Evolutionary conservation across 768 basidiomycete genomes (phyloP).

Genomic region (Kwoniella sp.): DNA sequence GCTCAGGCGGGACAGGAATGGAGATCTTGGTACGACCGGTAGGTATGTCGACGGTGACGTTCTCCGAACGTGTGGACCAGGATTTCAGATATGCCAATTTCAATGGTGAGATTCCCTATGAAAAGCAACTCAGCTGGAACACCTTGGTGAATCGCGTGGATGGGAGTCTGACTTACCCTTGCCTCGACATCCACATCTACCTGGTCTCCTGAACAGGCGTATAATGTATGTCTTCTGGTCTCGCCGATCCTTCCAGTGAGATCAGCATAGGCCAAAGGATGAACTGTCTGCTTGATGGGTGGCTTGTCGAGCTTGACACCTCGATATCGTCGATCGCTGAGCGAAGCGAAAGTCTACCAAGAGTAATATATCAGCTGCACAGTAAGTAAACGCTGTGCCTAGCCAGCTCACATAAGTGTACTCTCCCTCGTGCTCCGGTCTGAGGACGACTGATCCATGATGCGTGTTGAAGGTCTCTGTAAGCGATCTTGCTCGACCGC

Average conservation of each 20-base stretch:
- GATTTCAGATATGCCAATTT: constrained; percentile 66
- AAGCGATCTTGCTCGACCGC: constrained; percentile 55
- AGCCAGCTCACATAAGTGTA: constrained; percentile 68
- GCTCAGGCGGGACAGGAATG: constrained; percentile 40
- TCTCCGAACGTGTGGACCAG: constrained; percentile 29
- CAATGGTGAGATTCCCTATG: constrained; percentile 87
- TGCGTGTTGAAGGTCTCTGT: constrained; percentile 67
- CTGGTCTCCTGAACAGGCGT: constrained; percentile 73
- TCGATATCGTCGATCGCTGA: constrained; percentile 84
- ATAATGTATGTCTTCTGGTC: constrained; percentile 37
- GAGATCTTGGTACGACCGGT: constrained; percentile 70
- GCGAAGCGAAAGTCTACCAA: constrained; percentile 63
- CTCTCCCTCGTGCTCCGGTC: constrained; percentile 85
- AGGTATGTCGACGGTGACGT: constrained; percentile 35
- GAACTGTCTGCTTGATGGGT: constrained; percentile 85
- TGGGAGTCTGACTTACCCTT: constrained; percentile 60
- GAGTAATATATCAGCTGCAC: neutral
- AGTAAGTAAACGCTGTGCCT: neutral
- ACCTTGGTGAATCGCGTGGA: too few relatives aligned
- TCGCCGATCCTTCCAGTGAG: constrained; percentile 31
- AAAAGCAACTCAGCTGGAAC: neutral
- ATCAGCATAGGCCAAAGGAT: constrained; percentile 69
- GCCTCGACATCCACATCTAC: constrained; percentile 81
- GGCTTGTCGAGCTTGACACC: constrained; percentile 69
- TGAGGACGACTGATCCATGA: constrained; percentile 73